A percentile compares a stretch with the other conserved stretches of the same genome.
Evolutionary conservation across 73 alveolate species (phyloP).

Genomic region (Paramecium pentaurelia): DNA sequence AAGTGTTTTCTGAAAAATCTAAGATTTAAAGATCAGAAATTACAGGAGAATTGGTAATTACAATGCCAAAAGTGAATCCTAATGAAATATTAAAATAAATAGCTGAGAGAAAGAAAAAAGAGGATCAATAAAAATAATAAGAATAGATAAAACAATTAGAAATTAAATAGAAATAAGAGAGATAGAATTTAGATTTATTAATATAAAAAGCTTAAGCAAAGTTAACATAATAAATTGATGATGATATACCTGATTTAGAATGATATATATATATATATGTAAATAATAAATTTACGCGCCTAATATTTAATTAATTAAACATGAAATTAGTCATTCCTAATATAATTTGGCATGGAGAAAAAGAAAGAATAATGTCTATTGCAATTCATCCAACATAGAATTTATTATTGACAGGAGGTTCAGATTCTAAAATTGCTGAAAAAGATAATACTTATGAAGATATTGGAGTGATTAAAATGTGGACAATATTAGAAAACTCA

Average conservation of each 20-base stretch:
- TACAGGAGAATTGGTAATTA: constrained; percentile 84
- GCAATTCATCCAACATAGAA: constrained; percentile 90
- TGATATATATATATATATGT: constrained; percentile 2
- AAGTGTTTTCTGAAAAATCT: constrained; percentile 84
- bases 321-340: constrained; percentile 69
- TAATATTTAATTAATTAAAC: background rate
- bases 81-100: constrained; percentile 67
- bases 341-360: constrained; percentile 94
- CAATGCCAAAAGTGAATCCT: constrained; percentile 73
- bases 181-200: background rate
- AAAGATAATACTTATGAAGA: constrained; percentile 62
- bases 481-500: constrained; percentile 56
- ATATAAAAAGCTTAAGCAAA: constrained; percentile 26
- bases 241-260: constrained; percentile 67
- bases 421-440: constrained; percentile 76
- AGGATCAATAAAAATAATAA: background rate
- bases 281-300: constrained; percentile 25
- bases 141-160: constrained; percentile 34
- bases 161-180: constrained; percentile 27
- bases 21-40: constrained; percentile 80
- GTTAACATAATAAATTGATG: constrained; percentile 52
- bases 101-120: constrained; percentile 26
- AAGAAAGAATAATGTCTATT: constrained; percentile 83
- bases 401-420: constrained; percentile 82
- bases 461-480: constrained; percentile 43